phyloP scores from a whole-genome alignment of 805 yeast genomes.

The Grigorovia yakushimaensis region DNA sequence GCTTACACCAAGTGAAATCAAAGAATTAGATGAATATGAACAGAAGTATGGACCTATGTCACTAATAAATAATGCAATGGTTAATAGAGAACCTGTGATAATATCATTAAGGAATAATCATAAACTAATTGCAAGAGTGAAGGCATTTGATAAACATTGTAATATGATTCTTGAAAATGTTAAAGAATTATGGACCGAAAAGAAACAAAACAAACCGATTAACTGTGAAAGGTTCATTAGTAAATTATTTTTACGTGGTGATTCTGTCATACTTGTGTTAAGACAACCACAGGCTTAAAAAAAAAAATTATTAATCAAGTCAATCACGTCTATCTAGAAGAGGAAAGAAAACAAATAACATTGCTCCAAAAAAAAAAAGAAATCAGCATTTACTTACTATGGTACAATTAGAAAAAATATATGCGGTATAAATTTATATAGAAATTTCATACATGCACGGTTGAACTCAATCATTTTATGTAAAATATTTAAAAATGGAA shows the following conservation, averaged over 20 bases:
- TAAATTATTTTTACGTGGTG: slow-evolving; percentile 90
- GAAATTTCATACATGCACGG: background rate
- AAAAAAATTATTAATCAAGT: too few relatives aligned
- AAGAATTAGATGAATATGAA: slow-evolving; percentile 80
- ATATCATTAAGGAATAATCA: slow-evolving; percentile 90
- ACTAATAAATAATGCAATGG: slow-evolving; percentile 73
- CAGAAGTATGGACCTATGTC: slow-evolving; percentile 86
- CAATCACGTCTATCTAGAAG: too few relatives aligned
- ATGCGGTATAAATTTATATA: background rate
- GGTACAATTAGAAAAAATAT: background rate
- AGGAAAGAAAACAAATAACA: background rate
- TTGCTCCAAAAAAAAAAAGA: too few relatives aligned
- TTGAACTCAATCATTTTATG: background rate
- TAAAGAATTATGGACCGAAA: slow-evolving; percentile 71
- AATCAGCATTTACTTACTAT: background rate
- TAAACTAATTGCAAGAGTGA: slow-evolving; percentile 79
- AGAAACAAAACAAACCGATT: slow-evolving; percentile 49
- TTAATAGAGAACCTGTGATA: slow-evolving; percentile 64
- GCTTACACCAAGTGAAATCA: slow-evolving; percentile 68
- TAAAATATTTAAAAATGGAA: background rate
- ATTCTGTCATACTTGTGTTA: slow-evolving; percentile 79
- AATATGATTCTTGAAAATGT: slow-evolving; percentile 89
- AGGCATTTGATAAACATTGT: slow-evolving; percentile 93
- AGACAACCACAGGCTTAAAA: slow-evolving; percentile 30
- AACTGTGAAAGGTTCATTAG: slow-evolving; percentile 72